Evolutionary conservation across 495 filamentous ascomycete genomes (phyloP), one percentile per base, ranked within the genome.

Genomic region (Physcia stellaris): DNA sequence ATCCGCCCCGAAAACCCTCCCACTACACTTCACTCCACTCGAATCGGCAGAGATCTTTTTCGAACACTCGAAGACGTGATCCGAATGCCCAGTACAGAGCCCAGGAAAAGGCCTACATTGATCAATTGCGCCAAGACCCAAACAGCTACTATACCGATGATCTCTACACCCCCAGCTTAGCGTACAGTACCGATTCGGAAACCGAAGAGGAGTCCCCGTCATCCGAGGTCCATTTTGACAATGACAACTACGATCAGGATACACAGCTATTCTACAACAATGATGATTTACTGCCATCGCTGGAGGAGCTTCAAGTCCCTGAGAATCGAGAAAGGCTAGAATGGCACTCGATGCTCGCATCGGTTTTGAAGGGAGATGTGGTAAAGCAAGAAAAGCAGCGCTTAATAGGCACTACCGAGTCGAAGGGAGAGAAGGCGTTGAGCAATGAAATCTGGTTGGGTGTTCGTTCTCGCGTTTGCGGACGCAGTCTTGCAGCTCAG

Each of bases 341-440:
- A 59, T 98, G 90, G 90, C 88, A 98, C 61, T 80, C 83, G 4
- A 98, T 98, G 90, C 64, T 98, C 27, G 85, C 87, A 20, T 87
- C 85, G 1, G 90, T 98, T 3, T 60, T 98, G 46, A 96, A 87
- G 24, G 90, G 90, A 36, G 90, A 98, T 56, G 92, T 98, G 9
- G 88, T 98, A 17, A 82, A 83, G 46, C 90, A 98, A 57, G 90
- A 98, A 62, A 98, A 96, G 63, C 90, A 93, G 52, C 74, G 90
- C 22, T 60, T 98, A 47, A 85, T 88, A 49, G 90, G 86, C 13
- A 74, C 81, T 17, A 68, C 75, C 6, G 90, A 94, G 46, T 73
- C 80, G 37, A 71, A 78, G 37, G 76, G 74, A 26, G 79, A 83
- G 40, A 67, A 71, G 29, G 71, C 77, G 13, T 64, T 86, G 46